Percentiles rank a stretch among this genome's conserved stretches.
Evolutionary conservation across 768 basidiomycete species (phyloP).

Genomic region (Hirschioporus abietinus): DNA sequence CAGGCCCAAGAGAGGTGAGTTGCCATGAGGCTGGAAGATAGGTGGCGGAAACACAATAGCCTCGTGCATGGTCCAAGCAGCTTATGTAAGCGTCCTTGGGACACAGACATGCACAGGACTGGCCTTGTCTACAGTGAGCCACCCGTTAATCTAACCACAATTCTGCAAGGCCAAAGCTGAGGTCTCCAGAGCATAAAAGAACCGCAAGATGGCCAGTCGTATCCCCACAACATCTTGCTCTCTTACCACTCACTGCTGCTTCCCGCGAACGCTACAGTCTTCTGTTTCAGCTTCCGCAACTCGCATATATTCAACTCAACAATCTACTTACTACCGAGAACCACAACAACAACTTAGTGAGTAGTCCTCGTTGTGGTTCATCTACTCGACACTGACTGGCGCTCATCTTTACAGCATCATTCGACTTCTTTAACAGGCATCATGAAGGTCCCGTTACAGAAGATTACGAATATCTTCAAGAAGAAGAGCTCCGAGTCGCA

Average conservation of each 20-base stretch:
- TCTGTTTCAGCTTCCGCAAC: background rate
- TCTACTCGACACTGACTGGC: background rate
- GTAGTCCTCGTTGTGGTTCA: background rate
- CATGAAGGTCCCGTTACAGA: background rate
- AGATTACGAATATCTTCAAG: background rate
- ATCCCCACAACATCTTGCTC: background rate
- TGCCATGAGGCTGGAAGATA: background rate
- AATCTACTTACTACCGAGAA: background rate
- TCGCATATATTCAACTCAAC: background rate
- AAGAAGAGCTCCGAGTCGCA: background rate
- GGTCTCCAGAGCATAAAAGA: background rate
- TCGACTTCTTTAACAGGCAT: background rate
- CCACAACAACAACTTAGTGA: background rate
- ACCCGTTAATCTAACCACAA: background rate
- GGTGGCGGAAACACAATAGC: background rate
- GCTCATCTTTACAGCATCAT: background rate
- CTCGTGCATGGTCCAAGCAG: background rate
- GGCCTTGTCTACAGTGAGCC: background rate
- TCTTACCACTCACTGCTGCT: background rate
- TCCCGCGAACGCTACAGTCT: background rate
- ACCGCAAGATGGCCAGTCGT: background rate
- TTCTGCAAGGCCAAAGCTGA: background rate
- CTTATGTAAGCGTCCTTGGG: background rate
- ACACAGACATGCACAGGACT: background rate
- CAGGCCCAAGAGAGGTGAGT: background rate